Percentiles rank a stretch among this genome's conserved stretches.
Conservation (phyloP, 257 asterid species). For the Cordia subcordata region DNA sequence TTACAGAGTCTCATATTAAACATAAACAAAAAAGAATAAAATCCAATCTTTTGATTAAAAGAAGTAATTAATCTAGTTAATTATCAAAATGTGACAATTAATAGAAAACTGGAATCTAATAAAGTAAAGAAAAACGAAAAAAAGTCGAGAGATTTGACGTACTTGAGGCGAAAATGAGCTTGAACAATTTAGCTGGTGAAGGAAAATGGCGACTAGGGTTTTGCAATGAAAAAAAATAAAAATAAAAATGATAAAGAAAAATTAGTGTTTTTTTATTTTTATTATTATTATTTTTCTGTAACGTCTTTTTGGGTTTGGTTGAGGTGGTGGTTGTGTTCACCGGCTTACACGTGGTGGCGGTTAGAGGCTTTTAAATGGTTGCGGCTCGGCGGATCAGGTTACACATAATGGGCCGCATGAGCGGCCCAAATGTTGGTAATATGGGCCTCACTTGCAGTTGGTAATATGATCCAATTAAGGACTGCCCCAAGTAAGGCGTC, state of each 20-base stretch:
- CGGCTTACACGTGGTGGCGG: not conserved
- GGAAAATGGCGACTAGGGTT: not conserved
- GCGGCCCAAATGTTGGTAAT: not conserved
- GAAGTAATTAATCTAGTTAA: too few species aligned
- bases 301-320: too few species aligned
- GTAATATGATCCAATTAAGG: too few species aligned
- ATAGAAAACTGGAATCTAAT: too few species aligned
- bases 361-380: too few species aligned
- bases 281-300: too few species aligned
- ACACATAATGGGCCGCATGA: not conserved
- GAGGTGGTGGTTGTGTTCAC: not conserved
- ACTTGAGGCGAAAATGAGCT: not conserved
- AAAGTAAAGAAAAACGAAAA: not conserved
- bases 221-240: too few species aligned
- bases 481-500: too few species aligned
- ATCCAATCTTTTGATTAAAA: not conserved
- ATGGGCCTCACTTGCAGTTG: not conserved
- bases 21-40: not conserved
- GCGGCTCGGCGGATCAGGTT: slow-evolving; percentile 1
- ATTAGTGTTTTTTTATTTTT: too few species aligned
- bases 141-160: not conserved
- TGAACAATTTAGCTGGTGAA: not conserved
- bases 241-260: too few species aligned
- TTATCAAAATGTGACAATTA: not conserved
- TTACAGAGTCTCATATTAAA: not conserved